These are phyloP conservation scores for Cercospora zeina DNA, from an alignment of 2,329 filamentous ascomycete species.

Conservation along the genomic window DNA sequence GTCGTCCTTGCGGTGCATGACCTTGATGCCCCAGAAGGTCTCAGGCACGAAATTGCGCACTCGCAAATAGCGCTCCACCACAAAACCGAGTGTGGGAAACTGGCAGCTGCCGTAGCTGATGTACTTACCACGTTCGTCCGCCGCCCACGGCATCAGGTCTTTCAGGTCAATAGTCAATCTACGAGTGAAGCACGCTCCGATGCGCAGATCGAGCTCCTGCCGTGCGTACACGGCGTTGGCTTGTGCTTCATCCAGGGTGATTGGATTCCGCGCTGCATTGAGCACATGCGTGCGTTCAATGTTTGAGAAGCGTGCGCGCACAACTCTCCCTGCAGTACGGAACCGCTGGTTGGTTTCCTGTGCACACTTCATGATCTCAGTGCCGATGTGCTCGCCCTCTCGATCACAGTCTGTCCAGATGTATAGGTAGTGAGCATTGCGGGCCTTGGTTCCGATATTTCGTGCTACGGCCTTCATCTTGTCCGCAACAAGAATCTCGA, in stretches of 20 bases:
- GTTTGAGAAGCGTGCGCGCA: constrained; percentile 90
- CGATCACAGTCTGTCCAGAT: constrained; percentile 99
- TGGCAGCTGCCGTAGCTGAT: constrained; percentile 69
- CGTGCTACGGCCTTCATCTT: constrained; percentile 77
- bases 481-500: constrained; percentile 66
- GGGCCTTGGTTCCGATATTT: constrained; percentile 81
- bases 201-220: constrained; percentile 88
- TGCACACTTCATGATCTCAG: constrained; percentile 83
- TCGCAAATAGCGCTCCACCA: constrained; percentile 91
- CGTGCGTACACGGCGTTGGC: constrained; percentile 83
- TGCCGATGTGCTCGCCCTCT: constrained; percentile 94
- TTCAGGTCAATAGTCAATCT: constrained; percentile 80
- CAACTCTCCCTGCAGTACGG: constrained; percentile 59
- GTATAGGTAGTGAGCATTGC: constrained; percentile 70
- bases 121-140: constrained; percentile 58
- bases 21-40: constrained; percentile 86
- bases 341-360: constrained; percentile 70
- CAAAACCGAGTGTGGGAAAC: constrained; percentile 94
- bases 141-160: constrained; percentile 63
- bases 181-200: constrained; percentile 88
- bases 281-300: constrained; percentile 93
- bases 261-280: constrained; percentile 73
- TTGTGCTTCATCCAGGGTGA: constrained; percentile 78
- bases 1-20: constrained; percentile 73
- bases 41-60: constrained; percentile 94